phyloP scores from a whole-genome alignment of 164 flowering plant species.

The Stephania yunnanensis region DNA sequence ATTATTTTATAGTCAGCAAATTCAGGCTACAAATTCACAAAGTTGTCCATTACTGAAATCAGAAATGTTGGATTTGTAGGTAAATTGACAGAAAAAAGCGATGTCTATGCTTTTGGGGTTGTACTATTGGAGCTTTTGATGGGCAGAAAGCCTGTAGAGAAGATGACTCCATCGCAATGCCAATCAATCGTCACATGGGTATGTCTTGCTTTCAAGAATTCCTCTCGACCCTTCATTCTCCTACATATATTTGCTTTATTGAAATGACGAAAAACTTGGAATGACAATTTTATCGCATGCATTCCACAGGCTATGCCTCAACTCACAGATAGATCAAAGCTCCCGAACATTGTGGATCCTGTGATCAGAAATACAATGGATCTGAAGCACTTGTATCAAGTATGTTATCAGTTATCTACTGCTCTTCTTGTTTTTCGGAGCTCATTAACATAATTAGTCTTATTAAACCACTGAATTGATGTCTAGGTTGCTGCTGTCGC shows the following conservation, averaged over 20 bases:
- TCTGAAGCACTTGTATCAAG: constrained; percentile 90
- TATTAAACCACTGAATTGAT: constrained; percentile 2
- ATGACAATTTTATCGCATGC: not conserved
- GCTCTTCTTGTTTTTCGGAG: not conserved
- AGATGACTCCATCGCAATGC: constrained; percentile 63
- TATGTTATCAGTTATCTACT: constrained; percentile 22
- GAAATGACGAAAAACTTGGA: not conserved
- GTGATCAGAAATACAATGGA: constrained; percentile 77
- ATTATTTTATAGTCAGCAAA: not conserved
- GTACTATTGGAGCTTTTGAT: constrained; percentile 83
- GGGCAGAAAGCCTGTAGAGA: constrained; percentile 86
- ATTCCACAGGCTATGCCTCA: constrained; percentile 92
- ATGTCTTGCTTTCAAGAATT: constrained; percentile 12
- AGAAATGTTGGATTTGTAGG: constrained; percentile 36
- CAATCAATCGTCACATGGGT: constrained; percentile 98
- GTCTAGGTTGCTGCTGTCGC: constrained; percentile 83
- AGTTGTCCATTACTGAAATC: not conserved
- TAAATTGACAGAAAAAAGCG: constrained; percentile 91
- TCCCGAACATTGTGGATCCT: constrained; percentile 89
- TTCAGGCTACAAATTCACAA: not conserved
- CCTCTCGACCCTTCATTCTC: not conserved
- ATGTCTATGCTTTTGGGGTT: constrained; percentile 93
- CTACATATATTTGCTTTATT: not conserved
- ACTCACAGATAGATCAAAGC: constrained; percentile 86
- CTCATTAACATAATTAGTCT: not conserved